Base-by-base conservation (phyloP, 129 eudicot genomes). In the Calendula officinalis region DNA sequence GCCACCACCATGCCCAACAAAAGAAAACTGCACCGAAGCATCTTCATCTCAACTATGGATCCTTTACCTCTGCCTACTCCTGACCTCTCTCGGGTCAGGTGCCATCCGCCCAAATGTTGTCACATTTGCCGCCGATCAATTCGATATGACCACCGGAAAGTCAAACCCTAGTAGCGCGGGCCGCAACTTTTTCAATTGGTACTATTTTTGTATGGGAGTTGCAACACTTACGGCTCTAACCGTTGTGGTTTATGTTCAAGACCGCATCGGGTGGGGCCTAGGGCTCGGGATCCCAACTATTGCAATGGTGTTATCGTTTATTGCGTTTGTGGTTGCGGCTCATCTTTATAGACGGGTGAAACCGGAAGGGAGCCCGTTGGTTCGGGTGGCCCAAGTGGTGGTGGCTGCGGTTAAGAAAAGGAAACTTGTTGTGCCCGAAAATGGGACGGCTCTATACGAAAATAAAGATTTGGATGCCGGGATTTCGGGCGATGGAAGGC, bases 201-300 rank as follows among this genome's bases (percentile, higher is more conserved):
- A 48, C 22, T 48, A 48, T 14, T 48, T 14, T 48, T 48, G 14
- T 7, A 4, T 48, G 54, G 14, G 17, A 7, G 2, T 48, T 5
- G 54, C 54, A 14, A 48, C 17, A 11, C 54, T 48, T 4, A 11
- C 27, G n/a, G 54, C 54, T 5, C 52, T 47, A 48, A 48, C 30
- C 8, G 7, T 48, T 3, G 54, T 48, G 14, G 54, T 48, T 7
- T 48, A 48, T 14, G 14, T 48, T 7, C 54, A 48, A 48, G 54
- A 48, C 16, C 13, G 4, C 52, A 4, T 47, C 17, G 16, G 54
- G n/a, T 48, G 54, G 54, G 54, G 54, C 14, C 14, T 15, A 7
- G 54, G 54, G n/a, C 54, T 48, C 6, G 54, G 54, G 54, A 48
- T 48, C 13, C 54, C 54, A n/a, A 48, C 54, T 3, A 14, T 48